Conservation (phyloP, 805 yeast species). For the Saccharomycopsis fodiens region DNA sequence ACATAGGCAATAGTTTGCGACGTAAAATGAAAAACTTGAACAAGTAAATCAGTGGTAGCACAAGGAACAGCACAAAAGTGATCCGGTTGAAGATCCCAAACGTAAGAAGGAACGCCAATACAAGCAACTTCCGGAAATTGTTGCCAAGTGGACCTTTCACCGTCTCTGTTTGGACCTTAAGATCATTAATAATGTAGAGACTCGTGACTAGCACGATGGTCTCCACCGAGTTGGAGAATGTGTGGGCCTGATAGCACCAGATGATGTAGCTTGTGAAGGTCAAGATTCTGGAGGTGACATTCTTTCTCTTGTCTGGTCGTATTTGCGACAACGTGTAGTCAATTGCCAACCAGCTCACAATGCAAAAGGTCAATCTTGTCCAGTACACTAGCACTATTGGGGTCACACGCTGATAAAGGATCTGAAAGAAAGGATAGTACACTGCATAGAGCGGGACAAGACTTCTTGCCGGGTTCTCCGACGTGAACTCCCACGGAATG, state of each 20-base stretch:
- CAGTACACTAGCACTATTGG: constrained; percentile 14
- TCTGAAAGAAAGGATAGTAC: constrained; percentile 61
- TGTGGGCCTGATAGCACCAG: constrained; percentile 73
- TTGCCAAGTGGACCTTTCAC: not conserved
- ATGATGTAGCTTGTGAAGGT: constrained; percentile 61
- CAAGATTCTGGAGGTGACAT: constrained; percentile 33
- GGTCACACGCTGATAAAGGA: not conserved
- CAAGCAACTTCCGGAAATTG: constrained; percentile 18
- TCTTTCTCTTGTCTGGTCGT: constrained; percentile 8
- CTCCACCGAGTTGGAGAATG: constrained; percentile 85
- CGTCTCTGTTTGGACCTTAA: constrained; percentile 28
- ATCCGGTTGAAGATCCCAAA: constrained; percentile 80
- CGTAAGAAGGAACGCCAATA: constrained; percentile 44
- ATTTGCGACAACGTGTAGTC: constrained; percentile 22
- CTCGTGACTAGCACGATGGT: constrained; percentile 36
- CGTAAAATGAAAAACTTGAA: constrained; percentile 35
- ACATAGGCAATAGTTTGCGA: constrained; percentile 22
- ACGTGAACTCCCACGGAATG: constrained; percentile 79
- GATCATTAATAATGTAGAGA: constrained; percentile 66
- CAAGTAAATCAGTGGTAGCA: constrained; percentile 50
- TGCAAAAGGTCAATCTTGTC: constrained; percentile 21
- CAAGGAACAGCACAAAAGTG: constrained; percentile 70
- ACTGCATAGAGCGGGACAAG: constrained; percentile 56
- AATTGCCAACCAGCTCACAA: constrained; percentile 27
- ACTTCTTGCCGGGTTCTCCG: constrained; percentile 58